Percentiles rank a stretch among this genome's conserved stretches.
Conservation (phyloP, 352 stramenopile species). For the Blastocystis sp. region DNA sequence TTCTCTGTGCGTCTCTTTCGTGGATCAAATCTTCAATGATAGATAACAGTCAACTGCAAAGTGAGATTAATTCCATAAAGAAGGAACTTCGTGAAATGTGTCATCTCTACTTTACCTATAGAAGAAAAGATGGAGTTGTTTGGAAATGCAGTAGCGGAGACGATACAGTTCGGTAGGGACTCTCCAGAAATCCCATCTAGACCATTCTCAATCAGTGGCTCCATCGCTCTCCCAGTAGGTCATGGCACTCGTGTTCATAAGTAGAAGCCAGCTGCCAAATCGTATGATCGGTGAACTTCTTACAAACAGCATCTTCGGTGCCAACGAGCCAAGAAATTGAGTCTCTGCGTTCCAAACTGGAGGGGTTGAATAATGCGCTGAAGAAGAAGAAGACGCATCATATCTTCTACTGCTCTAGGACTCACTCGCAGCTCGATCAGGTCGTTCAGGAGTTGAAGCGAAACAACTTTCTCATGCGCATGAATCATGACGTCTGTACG, state of each 20-base stretch:
- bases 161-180: not conserved
- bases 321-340: slow-evolving; percentile 64
- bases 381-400: not conserved
- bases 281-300: too few species aligned
- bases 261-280: too few species aligned
- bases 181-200: not conserved
- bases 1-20: slow-evolving; percentile 78
- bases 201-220: too few species aligned
- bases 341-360: not conserved
- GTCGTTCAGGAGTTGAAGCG: slow-evolving; percentile 83
- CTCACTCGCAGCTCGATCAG: slow-evolving; percentile 83
- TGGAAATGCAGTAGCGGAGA: not conserved
- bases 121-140: not conserved
- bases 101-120: not conserved
- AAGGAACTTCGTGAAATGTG: not conserved
- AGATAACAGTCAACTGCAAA: not conserved
- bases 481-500: not conserved
- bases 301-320: too few species aligned
- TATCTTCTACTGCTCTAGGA: slow-evolving; percentile 83
- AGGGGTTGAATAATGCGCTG: not conserved
- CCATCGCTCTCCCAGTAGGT: too few species aligned
- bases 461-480: slow-evolving; percentile 63
- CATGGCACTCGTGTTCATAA: too few species aligned
- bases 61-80: not conserved
- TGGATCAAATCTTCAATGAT: slow-evolving; percentile 66